Conservation (phyloP, 2,329 filamentous ascomycete species). For the Nemania serpens region DNA sequence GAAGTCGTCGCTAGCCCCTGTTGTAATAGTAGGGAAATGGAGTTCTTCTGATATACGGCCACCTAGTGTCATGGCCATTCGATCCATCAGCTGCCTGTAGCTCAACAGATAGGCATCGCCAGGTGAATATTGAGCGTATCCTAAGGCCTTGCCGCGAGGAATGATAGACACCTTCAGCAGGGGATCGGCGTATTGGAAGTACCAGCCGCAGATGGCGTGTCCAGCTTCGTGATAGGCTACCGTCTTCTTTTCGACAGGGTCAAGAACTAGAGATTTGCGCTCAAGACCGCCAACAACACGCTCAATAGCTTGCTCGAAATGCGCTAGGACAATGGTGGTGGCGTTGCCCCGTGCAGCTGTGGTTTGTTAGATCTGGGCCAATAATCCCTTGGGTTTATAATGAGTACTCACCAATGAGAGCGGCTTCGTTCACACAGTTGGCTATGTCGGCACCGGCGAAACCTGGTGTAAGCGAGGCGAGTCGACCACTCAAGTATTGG, state of each 20-base stretch:
- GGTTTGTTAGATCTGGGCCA: conserved; percentile 46
- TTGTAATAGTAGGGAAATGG: conserved; percentile 95
- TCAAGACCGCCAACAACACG: conserved; percentile 95
- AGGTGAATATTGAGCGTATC: conserved; percentile 97
- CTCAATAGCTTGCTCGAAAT: conserved; percentile 98
- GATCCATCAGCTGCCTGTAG: conserved; percentile 94
- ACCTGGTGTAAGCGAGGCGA: conserved; percentile 90
- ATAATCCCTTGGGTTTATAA: background rate
- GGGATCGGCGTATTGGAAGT: conserved; percentile 93
- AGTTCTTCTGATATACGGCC: conserved; percentile 94
- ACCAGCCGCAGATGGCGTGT: conserved; percentile 98
- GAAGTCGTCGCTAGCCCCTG: conserved; percentile 94
- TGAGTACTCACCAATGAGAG: conserved; percentile 79
- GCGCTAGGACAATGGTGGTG: conserved; percentile 78
- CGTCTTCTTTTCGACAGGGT: conserved; percentile 90
- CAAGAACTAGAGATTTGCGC: conserved; percentile 94
- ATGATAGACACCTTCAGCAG: conserved; percentile 99
- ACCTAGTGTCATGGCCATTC: conserved; percentile 99
- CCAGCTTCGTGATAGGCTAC: conserved; percentile 98
- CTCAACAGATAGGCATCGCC: conserved; percentile 96
- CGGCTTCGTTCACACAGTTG: conserved; percentile 97
- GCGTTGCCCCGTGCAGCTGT: conserved; percentile 83
- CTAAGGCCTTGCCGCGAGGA: conserved; percentile 89
- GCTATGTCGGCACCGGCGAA: conserved; percentile 98
- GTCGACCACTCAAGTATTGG: conserved; percentile 83